Base-by-base conservation (phyloP, 805 yeast species). In the Hanseniaspora hatyaiensis region DNA sequence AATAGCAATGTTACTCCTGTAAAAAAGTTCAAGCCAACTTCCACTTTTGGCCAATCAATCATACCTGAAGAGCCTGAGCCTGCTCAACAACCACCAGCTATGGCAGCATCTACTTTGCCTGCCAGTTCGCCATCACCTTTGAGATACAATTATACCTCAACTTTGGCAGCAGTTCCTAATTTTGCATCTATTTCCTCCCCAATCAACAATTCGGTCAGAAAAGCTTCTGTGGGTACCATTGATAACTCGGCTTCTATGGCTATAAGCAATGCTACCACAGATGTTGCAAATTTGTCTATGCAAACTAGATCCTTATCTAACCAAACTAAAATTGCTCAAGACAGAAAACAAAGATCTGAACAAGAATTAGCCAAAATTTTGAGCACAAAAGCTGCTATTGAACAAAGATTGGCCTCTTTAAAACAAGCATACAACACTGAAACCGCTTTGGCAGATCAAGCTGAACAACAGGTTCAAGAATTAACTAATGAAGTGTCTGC, bases 231-330 rank as follows among this genome's bases (percentile, higher is more conserved):
- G 2, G 55, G 55, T 37, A 46, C 47, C 13, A 34, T 52, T 6
- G 51, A 51, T 15, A 81, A 78, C 51, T 56, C 67, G 12, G 71
- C 80, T 1, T 73, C 84, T 1, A 77, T 78, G 24, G 77, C 80
- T 57, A 66, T 86, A 42, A 77, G 94, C 1, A 74, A 75, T 51
- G 89, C 95, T 3, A 77, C 92, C 6, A 74, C 87, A 6, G 95
- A 85, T 55, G 73, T 86, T 61, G 95, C 94, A 13, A 85, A 88
- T 55, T 70, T 83, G 34, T 82, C 94, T 0, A 84, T 80, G 55
- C 95, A 88, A 65, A 80, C 85, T 53, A 77, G 77, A 53, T 82
- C 95, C 0, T 67, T 89, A 53, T 74, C 87, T 1, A 65, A 72
- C 19, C 95, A 87, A 62, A 83, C 94, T 1, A 69, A 82, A 0